These are phyloP conservation scores for Paraphaeosphaeria sporulosa DNA, from an alignment of 2,329 filamentous ascomycete genomes.

Conservation along the genomic window DNA sequence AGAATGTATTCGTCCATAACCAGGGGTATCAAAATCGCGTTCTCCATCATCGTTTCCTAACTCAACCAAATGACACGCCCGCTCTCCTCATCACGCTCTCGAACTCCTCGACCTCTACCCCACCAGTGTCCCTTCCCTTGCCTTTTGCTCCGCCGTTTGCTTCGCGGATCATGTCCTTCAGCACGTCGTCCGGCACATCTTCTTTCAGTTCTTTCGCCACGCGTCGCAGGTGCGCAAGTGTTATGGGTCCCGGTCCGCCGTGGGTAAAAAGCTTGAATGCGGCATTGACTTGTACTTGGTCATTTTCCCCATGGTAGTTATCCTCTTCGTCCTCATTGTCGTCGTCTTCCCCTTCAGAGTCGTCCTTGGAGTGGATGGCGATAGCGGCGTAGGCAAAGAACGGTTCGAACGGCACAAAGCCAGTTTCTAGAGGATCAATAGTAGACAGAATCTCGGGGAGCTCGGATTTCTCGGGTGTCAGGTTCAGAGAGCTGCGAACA, in stretches of 20 bases:
- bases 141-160: constrained; percentile 77
- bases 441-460: constrained; percentile 78
- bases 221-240: constrained; percentile 76
- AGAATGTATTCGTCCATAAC: not conserved
- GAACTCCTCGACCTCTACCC: constrained; percentile 82
- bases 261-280: constrained; percentile 83
- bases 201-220: constrained; percentile 85
- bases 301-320: constrained; percentile 37
- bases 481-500: constrained; percentile 75
- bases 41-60: not conserved
- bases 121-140: constrained; percentile 65
- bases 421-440: constrained; percentile 82
- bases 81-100: constrained; percentile 85
- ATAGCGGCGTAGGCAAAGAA: constrained; percentile 91
- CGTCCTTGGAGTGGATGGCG: constrained; percentile 68
- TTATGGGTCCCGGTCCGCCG: constrained; percentile 70
- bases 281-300: constrained; percentile 75
- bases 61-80: constrained; percentile 75
- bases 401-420: constrained; percentile 77
- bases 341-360: constrained; percentile 30
- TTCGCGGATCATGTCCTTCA: constrained; percentile 94
- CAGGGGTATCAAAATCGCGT: constrained; percentile 9
- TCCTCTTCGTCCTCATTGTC: constrained; percentile 57
- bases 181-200: constrained; percentile 79
- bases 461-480: constrained; percentile 71